A percentile compares a stretch with the other conserved stretches of the same genome.
These are phyloP conservation scores for Ogataea pignaliae DNA, from an alignment of 805 yeast species.

Conservation along the genomic window DNA sequence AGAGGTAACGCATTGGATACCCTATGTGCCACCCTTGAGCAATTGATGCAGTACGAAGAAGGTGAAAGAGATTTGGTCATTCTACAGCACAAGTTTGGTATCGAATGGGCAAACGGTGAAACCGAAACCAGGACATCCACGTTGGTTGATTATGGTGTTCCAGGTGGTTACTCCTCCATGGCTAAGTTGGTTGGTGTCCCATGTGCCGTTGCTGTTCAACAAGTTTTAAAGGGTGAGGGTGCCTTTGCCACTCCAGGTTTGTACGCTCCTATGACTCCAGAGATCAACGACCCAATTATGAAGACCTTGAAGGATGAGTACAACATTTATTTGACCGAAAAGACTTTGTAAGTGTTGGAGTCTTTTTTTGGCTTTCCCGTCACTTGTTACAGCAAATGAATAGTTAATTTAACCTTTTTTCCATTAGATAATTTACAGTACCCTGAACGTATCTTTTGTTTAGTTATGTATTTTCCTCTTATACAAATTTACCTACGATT, in stretches of 20 bases:
- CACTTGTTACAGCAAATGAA: too few species aligned
- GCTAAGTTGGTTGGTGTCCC: slow-evolving; percentile 98
- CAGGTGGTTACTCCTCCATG: slow-evolving; percentile 95
- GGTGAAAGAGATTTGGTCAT: slow-evolving; percentile 94
- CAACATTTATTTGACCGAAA: slow-evolving; percentile 84
- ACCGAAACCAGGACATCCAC: slow-evolving; percentile 93
- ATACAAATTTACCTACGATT: too few species aligned
- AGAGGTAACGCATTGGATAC: slow-evolving; percentile 95
- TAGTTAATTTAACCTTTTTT: too few species aligned
- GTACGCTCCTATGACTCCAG: slow-evolving; percentile 89
- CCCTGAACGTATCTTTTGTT: too few species aligned
- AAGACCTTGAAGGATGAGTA: slow-evolving; percentile 86
- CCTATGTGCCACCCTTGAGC: slow-evolving; percentile 92
- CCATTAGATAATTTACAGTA: too few species aligned
- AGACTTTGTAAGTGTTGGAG: slow-evolving; percentile 45
- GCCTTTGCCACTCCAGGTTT: slow-evolving; percentile 74
- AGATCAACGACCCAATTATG: slow-evolving; percentile 86
- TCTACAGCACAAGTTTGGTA: slow-evolving; percentile 96
- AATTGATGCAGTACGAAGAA: slow-evolving; percentile 91
- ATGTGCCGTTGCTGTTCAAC: slow-evolving; percentile 90
- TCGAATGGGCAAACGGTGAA: slow-evolving; percentile 92
- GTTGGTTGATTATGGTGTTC: slow-evolving; percentile 87
- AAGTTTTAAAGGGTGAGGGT: slow-evolving; percentile 79
- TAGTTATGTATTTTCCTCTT: too few species aligned
- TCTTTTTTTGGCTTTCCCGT: too few species aligned